phyloP scores from a whole-genome alignment of 2,329 filamentous ascomycete species.

The Magnaporthiopsis incrustans region DNA sequence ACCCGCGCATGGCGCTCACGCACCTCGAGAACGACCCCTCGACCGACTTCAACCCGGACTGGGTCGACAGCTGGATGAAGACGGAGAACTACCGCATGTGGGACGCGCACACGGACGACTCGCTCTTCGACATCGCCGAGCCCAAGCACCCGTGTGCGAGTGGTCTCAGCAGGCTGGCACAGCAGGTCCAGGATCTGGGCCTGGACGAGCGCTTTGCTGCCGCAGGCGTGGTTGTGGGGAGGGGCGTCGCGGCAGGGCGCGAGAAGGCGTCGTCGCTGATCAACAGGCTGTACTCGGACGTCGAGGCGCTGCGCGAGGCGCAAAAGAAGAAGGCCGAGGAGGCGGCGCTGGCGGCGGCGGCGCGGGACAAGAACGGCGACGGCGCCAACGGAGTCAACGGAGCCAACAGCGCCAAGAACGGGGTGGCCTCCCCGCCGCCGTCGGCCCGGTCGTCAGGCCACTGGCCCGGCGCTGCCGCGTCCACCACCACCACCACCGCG shows the following conservation, averaged over 20 bases:
- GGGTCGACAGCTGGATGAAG: constrained; percentile 76
- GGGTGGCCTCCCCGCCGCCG: constrained; percentile 4
- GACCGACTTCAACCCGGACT: constrained; percentile 74
- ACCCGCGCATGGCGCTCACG: constrained; percentile 53
- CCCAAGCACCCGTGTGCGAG: constrained; percentile 90
- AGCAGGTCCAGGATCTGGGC: constrained; percentile 90
- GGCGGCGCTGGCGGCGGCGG: constrained; percentile 11
- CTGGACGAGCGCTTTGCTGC: constrained; percentile 83
- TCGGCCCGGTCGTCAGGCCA: constrained; percentile 29
- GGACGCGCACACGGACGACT: constrained; percentile 68
- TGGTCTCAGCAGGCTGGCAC: constrained; percentile 74
- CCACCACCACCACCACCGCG: neutral
- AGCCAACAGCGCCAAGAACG: neutral
- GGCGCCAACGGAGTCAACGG: neutral
- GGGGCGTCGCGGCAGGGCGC: constrained; percentile 78
- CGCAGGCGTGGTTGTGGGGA: constrained; percentile 76
- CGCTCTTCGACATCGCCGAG: constrained; percentile 90
- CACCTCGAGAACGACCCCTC: constrained; percentile 77
- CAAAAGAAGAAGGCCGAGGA: constrained; percentile 58
- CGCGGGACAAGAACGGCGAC: constrained; percentile 4
- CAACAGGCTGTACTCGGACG: constrained; percentile 82
- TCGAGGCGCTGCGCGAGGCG: constrained; percentile 71
- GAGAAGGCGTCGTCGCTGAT: constrained; percentile 84
- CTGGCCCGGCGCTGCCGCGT: constrained; percentile 34
- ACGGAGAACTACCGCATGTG: constrained; percentile 93